Evolutionary conservation across 78 protist species (phyloP).

Genomic region (Emiliania huxleyi): DNA sequence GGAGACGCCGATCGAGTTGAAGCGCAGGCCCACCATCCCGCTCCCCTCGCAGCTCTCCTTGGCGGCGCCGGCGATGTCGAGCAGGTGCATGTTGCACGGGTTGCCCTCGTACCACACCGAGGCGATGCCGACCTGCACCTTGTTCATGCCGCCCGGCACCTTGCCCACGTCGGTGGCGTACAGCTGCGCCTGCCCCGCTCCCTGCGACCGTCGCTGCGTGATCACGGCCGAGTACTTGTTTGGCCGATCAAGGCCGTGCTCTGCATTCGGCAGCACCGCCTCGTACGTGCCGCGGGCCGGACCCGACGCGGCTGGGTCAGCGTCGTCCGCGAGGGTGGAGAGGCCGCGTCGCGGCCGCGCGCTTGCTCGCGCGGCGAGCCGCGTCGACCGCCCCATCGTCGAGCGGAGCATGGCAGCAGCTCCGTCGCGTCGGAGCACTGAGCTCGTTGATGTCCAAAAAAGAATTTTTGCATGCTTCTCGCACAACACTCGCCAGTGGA

Average conservation of each 20-base stretch:
- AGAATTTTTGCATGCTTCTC: no score
- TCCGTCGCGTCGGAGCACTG: no score
- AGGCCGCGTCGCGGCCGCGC: no score
- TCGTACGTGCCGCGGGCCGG: no score
- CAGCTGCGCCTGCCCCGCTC: conserved; percentile 80
- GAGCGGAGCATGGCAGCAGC: no score
- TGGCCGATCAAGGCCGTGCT: neutral
- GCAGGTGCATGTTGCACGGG: conserved; percentile 73
- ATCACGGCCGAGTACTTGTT: conserved; percentile 56
- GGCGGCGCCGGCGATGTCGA: conserved; percentile 39
- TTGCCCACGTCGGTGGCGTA: conserved; percentile 63
- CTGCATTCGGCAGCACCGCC: neutral
- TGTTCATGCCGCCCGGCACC: conserved; percentile 47
- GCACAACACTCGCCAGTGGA: no score
- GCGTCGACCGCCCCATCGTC: no score
- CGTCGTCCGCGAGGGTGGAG: no score
- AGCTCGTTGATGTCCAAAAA: no score
- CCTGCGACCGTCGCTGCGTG: conserved; percentile 67
- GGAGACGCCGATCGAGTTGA: conserved; percentile 78
- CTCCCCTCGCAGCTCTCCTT: neutral
- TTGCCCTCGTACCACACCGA: conserved; percentile 78
- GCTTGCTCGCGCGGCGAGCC: no score
- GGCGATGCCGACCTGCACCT: conserved; percentile 69
- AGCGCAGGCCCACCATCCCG: conserved; percentile 72
- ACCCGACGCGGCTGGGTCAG: no score